Evolutionary conservation across 1,284 basidiomycete species (phyloP), one percentile per base, ranked within the genome.

Genomic region (Ganoderma sinense): DNA sequence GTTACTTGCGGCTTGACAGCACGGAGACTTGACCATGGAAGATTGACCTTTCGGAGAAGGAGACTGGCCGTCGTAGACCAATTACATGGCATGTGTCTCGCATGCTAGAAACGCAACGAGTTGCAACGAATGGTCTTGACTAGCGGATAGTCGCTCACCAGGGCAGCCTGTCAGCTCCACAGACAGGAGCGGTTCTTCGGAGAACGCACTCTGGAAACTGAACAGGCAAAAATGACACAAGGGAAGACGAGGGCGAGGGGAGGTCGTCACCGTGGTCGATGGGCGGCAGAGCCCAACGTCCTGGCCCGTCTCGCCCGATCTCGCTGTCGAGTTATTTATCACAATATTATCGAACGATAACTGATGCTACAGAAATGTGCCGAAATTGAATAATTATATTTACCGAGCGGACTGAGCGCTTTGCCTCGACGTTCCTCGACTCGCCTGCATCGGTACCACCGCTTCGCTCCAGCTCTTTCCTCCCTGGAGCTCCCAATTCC

Each of bases 51-150:
- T 40, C 69, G 69, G 23, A 69, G 36, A 29, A 74, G 64, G 56
- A 64, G 55, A 61, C 81, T 86, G 83, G 85, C 82, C 77, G 82
- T 78, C 75, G 78, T 82, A 69, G 82, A 84, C 85, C 84, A 85
- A 81, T 80, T 84, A 84, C 88, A 89, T 90, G 82, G 88, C 89
- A 91, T 90, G 85, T 82, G 85, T 80, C 78, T 83, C 77, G 85
- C 86, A 88, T 89, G 76, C 82, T 87, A 84, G 68, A 18, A 16
- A 5, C 36, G 31, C 59, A n/a, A 43, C 64, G 60, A 66, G 53
- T 53, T 40, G 29, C 7, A 31, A 62, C 36, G 33, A 41, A 18
- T 16, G 4, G 23, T 60, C 39, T 11, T 6, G 23, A 41, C 6
- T 29, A 20, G 14, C 40, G 16, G 48, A 7, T 4, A 29, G 23